A percentile compares a stretch with the other conserved stretches of the same genome.
Conservation (phyloP, 164 flowering plant species). For the Tetracentron sinense region DNA sequence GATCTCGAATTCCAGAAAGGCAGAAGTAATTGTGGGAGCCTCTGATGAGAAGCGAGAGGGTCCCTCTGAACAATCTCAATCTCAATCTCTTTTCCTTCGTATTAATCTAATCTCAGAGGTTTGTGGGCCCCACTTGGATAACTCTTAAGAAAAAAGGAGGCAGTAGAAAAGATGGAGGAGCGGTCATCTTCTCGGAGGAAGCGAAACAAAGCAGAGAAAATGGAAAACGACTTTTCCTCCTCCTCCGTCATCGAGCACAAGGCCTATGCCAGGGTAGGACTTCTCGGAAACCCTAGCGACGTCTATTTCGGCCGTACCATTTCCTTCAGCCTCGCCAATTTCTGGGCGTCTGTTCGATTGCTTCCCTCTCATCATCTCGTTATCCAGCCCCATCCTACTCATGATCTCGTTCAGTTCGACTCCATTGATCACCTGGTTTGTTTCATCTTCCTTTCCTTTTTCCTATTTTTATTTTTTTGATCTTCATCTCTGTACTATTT, state of each 20-base stretch:
- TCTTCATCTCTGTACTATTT: neutral
- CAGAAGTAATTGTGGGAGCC: too few species aligned
- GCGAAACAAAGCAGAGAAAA: slow-evolving; percentile 1
- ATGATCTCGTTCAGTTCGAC: slow-evolving; percentile 71
- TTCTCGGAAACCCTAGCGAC: slow-evolving; percentile 91
- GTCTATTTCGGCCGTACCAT: slow-evolving; percentile 80
- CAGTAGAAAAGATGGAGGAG: too few species aligned
- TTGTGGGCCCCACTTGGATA: too few species aligned
- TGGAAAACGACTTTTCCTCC: neutral
- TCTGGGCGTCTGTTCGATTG: slow-evolving; percentile 72
- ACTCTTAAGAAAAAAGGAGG: too few species aligned
- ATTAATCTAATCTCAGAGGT: too few species aligned
- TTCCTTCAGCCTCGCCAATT: slow-evolving; percentile 69
- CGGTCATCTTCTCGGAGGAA: neutral
- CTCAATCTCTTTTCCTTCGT: too few species aligned
- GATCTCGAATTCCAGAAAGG: too few species aligned
- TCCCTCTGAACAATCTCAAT: too few species aligned
- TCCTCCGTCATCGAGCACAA: slow-evolving; percentile 53
- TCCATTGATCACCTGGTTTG: slow-evolving; percentile 61
- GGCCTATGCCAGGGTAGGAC: slow-evolving; percentile 67
- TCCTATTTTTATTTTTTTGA: neutral
- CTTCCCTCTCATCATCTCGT: slow-evolving; percentile 64
- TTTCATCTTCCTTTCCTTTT: neutral
- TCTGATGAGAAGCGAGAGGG: too few species aligned
- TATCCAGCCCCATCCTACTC: slow-evolving; percentile 71